Evolutionary conservation across 2,329 filamentous ascomycete genomes (phyloP).

Genomic region (Leptographium radiaticola): DNA sequence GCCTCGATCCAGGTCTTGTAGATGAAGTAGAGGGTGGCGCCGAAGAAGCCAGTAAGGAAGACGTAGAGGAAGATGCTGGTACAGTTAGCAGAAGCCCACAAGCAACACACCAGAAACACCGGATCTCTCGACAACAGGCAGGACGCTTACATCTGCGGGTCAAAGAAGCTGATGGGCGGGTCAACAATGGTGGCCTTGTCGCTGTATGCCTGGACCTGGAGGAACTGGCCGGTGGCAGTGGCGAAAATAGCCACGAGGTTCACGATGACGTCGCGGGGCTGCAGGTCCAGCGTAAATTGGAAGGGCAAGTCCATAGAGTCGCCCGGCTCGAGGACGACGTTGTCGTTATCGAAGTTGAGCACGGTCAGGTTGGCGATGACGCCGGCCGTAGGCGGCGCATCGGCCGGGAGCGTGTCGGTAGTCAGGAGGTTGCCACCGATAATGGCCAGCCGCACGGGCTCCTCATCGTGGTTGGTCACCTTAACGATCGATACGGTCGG

Average conservation of each 20-base stretch:
- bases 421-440: constrained; percentile 61
- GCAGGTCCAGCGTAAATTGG: constrained; percentile 79
- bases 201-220: constrained; percentile 69
- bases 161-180: constrained; percentile 15
- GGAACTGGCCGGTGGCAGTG: constrained; percentile 52
- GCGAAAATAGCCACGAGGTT: constrained; percentile 60
- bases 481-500: constrained; percentile 72
- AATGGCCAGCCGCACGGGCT: constrained; percentile 61
- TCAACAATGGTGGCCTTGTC: constrained; percentile 67
- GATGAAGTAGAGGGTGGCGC: constrained; percentile 80
- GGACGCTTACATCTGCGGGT: constrained; percentile 39
- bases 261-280: constrained; percentile 76
- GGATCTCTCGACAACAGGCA: neutral
- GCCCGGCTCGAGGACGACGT: constrained; percentile 41
- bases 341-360: constrained; percentile 57
- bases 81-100: neutral
- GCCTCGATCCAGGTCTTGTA: constrained; percentile 97
- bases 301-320: constrained; percentile 67
- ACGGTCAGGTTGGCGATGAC: constrained; percentile 78
- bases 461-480: constrained; percentile 71
- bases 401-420: constrained; percentile 38
- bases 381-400: constrained; percentile 31
- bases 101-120: neutral
- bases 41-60: constrained; percentile 68
- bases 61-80: constrained; percentile 91